A percentile compares a stretch with the other conserved stretches of the same genome.
phyloP scores from a whole-genome alignment of 2,329 filamentous ascomycete genomes.

The Ceratocystis cubensis region DNA sequence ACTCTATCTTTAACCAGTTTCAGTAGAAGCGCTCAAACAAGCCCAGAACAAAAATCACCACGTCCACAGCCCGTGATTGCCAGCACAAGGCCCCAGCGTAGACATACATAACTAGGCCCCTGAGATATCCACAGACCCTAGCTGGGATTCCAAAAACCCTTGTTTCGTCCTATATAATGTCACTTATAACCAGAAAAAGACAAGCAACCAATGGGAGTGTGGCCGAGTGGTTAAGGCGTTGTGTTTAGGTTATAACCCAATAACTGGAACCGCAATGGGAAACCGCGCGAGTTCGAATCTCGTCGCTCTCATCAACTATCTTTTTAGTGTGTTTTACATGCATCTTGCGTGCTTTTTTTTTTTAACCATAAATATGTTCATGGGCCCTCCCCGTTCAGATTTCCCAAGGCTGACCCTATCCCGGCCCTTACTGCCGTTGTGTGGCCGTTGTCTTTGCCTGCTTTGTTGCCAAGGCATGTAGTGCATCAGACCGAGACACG shows the following conservation, averaged over 20 bases:
- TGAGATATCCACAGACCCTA: neutral
- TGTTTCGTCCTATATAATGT: too few relatives aligned
- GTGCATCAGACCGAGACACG: neutral
- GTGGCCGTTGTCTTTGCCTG: neutral
- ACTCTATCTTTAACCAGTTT: neutral
- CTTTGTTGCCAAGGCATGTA: neutral
- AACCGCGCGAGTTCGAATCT: conserved; percentile 40
- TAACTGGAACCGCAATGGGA: conserved; percentile 31
- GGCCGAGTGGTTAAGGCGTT: conserved; percentile 46
- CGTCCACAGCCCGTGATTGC: neutral
- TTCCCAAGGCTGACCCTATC: too few relatives aligned
- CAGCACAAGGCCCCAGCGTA: neutral
- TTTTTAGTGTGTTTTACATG: neutral
- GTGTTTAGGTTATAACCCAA: conserved; percentile 35
- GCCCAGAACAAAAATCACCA: neutral
- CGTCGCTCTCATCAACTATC: neutral
- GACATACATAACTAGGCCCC: too few relatives aligned
- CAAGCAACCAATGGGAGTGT: conserved; percentile 28
- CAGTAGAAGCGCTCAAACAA: neutral
- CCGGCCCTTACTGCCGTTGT: neutral
- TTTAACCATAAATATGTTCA: neutral
- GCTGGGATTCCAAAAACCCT: neutral
- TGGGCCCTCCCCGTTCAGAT: too few relatives aligned
- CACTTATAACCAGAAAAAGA: neutral
- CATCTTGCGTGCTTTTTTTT: neutral